Evolutionary conservation across 371 early-diverging fungal species (phyloP).

Genomic region (Choanephora cucurbitarum): DNA sequence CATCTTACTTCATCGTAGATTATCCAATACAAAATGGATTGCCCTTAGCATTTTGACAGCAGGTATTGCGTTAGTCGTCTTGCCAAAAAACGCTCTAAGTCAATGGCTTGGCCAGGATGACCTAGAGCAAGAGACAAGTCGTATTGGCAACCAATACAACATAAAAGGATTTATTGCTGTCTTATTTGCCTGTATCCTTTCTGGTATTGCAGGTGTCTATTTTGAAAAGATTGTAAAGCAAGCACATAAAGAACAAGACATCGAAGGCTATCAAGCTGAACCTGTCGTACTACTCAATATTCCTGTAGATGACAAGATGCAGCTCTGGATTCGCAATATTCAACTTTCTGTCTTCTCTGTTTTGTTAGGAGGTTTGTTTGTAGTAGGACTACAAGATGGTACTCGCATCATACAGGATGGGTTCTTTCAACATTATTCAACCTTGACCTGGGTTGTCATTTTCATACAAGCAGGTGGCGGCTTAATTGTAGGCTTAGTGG

Average conservation of each 20-base stretch:
- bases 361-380: constrained; percentile 61
- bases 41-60: constrained; percentile 76
- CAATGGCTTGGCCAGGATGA: not conserved
- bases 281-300: not conserved
- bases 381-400: constrained; percentile 71
- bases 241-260: constrained; percentile 2
- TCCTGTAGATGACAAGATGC: not conserved
- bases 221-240: constrained; percentile 94
- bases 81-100: constrained; percentile 40
- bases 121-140: not conserved
- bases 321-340: constrained; percentile 85
- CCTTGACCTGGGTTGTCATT: constrained; percentile 76
- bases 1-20: constrained; percentile 62
- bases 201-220: constrained; percentile 94
- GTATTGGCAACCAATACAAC: constrained; percentile 46
- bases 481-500: constrained; percentile 87
- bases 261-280: not conserved
- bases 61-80: constrained; percentile 83
- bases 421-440: constrained; percentile 84
- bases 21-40: constrained; percentile 74
- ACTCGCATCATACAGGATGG: constrained; percentile 52
- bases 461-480: constrained; percentile 86
- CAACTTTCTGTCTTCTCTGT: constrained; percentile 77
- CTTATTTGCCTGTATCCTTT: constrained; percentile 81
- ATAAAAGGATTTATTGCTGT: constrained; percentile 63